Base-by-base conservation (phyloP, 305 asterid species). In the Solanum hybrid region DNA sequence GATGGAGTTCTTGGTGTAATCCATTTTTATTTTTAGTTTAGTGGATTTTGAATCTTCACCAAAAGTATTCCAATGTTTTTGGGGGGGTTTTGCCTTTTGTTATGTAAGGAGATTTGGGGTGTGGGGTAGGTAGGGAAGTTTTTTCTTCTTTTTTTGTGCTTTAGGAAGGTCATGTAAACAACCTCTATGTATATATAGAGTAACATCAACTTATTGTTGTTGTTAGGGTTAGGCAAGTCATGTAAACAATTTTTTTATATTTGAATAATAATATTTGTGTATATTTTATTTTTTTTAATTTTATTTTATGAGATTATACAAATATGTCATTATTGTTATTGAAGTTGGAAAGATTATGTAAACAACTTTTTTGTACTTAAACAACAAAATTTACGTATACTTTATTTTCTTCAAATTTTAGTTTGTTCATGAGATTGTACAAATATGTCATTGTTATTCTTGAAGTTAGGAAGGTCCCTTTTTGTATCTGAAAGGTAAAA, bases 1-100 rank as follows among this genome's bases (percentile, higher is more conserved):
- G 42, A 89, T 77, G 89, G 92, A 87, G 88, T 89, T 92, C 82
- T 91, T 93, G 89, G 92, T 64, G 89, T 82, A 67, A 36, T 85
- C 92, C 96, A 31, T 31, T 31, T 31, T 31, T 31, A 31, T 6
- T 35, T 36, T 39, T 75, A 13, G 14, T 31, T 37, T 24, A 13
- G n/a, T 37, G n/a, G 57, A 20, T 42, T 40, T 40, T 20, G 61
- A 40, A 31, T 79, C 74, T 46, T 46, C 61, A 46, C 61, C 20
- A 46, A 46, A 46, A 46, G 22, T 14, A 14, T 86, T 86, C 61
- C 57, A 39, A 11, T 22, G 16, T 61, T n/a, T 36, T 11, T 86
- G 78, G 20, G 8, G 0, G 8, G 36, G 34, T 86, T 86, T 24
- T 24, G 11, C 26, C 28, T 24, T 69, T 36, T 86, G 61, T 35